Evolutionary conservation across 139 green algal species (phyloP), one percentile per base, ranked within the genome.

Genomic region (Picochlorum sp.): DNA sequence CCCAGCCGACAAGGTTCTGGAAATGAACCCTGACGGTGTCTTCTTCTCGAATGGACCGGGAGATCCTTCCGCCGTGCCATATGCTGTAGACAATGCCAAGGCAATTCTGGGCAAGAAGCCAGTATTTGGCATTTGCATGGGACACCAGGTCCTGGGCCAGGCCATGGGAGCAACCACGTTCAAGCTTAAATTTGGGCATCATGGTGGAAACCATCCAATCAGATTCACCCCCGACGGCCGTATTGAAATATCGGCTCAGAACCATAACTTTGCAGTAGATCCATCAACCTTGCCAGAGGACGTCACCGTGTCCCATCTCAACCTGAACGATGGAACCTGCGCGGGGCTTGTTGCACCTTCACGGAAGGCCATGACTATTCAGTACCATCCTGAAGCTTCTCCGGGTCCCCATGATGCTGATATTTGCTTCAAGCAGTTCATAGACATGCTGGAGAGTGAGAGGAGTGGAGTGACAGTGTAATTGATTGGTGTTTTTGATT

Each of bases 201-300:
- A 99, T 64, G 93, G 93, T 52, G 93, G 91, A 59, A 99, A 99
- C 85, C 93, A 99, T 82, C 93, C 93, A 51, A 94, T 99, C 67
- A 72, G 87, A 29, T 67, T 86, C 68, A 70, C 36, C 2, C 70
- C 67, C 40, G 65, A 51, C 22, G 70, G 66, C 7, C 62, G 62
- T 51, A 83, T 94, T 37, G 82, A 94, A 75, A 83, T 94, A 65
- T 86, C 72, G 24, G 78, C 87, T 18, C 91, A 99, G 69, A 99
- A 99, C 77, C 93, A 99, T 83, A 99, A 99, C 85, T 99, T 93
- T 73, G 93, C 93, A 0, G 93, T 99, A 25, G 88, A 99, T 82
- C 80, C 89, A 6, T 67, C 56, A 7, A 82, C 83, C 6, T 79
- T 99, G 45, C 91, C 91, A 0, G 56, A 65, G 5, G 87, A 78